Conservation (phyloP, 306 rosid genomes). For the Dryas drummondii region DNA sequence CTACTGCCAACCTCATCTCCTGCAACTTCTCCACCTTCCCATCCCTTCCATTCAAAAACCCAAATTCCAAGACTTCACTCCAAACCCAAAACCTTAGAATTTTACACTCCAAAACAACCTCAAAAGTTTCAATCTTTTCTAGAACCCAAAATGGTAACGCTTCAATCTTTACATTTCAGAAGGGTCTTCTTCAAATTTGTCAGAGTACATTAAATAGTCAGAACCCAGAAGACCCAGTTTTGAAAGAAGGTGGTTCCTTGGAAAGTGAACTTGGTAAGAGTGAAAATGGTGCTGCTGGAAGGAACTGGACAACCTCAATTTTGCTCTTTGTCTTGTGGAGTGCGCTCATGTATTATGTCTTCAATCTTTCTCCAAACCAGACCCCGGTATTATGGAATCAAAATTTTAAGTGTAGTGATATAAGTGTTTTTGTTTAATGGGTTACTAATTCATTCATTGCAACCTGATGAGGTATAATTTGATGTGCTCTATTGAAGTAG, state of each 20-base stretch:
- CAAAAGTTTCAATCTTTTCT: slow-evolving; percentile 7
- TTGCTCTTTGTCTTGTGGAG: slow-evolving; percentile 73
- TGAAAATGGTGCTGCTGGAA: slow-evolving; percentile 44
- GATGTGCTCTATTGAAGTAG: neutral
- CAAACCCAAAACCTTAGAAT: slow-evolving; percentile 32
- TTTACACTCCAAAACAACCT: slow-evolving; percentile 3
- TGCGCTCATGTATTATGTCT: slow-evolving; percentile 67
- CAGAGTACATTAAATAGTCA: slow-evolving; percentile 29
- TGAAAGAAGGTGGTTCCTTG: slow-evolving; percentile 27
- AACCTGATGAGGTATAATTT: neutral
- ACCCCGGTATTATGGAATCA: slow-evolving; percentile 64
- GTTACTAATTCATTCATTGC: neutral
- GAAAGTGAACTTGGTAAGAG: slow-evolving; percentile 29
- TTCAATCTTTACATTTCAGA: slow-evolving; percentile 22
- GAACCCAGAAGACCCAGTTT: slow-evolving; percentile 39
- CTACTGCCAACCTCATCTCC: slow-evolving; percentile 53
- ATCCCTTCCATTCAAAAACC: slow-evolving; percentile 26
- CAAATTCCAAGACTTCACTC: slow-evolving; percentile 23
- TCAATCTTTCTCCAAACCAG: slow-evolving; percentile 74
- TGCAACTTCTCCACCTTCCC: slow-evolving; percentile 49
- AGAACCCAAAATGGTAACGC: slow-evolving; percentile 19
- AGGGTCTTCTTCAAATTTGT: slow-evolving; percentile 38
- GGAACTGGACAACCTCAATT: slow-evolving; percentile 84
- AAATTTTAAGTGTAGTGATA: neutral
- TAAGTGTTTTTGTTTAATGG: neutral